Base-by-base conservation (phyloP, 129 eudicot species). In the Scalesia atractyloides region DNA sequence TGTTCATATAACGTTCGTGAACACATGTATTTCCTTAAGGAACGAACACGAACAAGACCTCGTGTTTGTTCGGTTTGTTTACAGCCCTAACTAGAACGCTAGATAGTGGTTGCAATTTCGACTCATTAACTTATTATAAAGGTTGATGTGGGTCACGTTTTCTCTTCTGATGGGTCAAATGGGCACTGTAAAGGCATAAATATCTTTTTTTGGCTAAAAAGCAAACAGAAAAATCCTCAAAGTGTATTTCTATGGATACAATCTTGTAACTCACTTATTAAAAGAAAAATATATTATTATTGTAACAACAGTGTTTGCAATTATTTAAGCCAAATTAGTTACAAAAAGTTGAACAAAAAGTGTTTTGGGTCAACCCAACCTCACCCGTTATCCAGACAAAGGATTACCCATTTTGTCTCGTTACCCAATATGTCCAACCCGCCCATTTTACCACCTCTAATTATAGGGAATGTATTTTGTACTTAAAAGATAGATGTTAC, bases 401-500 rank as follows among this genome's bases (percentile, higher is more conserved):
- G 7, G 17, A 61, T 24, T 13, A 59, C 39, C 9, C n/a, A 10
- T 61, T 14, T 61, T 15, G 20, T 15, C 11, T 33, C 9, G 20
- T 61, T 61, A 34, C 66, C 66, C 66, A 61, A 33, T 34, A 0
- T 60, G 65, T 59, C 41, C 54, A 22, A 22, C 67, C 11, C 53
- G 4, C 53, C 54, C 18, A 56, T 22, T 43, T 58, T 43, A 17
- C 69, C 70, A 19, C 34, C 54, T 10, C 36, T 65, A 65, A 41
- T 41, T 24, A 2, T 7, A 48, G 44, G 58, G 13, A 20, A 49
- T 48, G 34, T 36, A n/a, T 10, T 26, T 24, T 5, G 30, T 15
- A n/a, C 49, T 8, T 13, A 7, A 0, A 13, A 6, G 33, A n/a
- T 59, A 73, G 24, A 46, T 22, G 19, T 59, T 49, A 62, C 78